These are phyloP conservation scores for Clonostachys rosea DNA, from an alignment of 2,329 filamentous ascomycete genomes.

Conservation along the genomic window DNA sequence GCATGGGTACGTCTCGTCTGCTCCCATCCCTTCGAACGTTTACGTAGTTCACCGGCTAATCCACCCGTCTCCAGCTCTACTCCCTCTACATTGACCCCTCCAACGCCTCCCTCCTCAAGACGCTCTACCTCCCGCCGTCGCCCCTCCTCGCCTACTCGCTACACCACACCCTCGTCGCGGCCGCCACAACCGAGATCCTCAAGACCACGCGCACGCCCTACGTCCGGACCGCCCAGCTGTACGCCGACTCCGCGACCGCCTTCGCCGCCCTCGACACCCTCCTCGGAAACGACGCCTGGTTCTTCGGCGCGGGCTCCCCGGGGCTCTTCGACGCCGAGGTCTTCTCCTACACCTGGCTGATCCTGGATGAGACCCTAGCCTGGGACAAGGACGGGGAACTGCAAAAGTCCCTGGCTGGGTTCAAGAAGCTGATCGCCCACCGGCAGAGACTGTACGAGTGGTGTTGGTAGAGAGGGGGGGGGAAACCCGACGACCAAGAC, in stretches of 20 bases:
- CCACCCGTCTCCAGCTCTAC: conserved; percentile 52
- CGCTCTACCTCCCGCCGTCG: conserved; percentile 68
- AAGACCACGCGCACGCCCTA: conserved; percentile 45
- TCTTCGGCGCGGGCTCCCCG: conserved; percentile 47
- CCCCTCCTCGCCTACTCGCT: conserved; percentile 60
- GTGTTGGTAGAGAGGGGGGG: conserved; percentile 14
- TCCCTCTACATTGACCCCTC: conserved; percentile 69
- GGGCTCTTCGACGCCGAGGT: conserved; percentile 82
- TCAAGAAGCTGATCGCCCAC: conserved; percentile 55
- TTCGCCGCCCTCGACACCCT: conserved; percentile 39
- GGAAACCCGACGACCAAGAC: too few relatives aligned
- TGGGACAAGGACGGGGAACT: conserved; percentile 61
- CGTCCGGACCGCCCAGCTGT: conserved; percentile 28
- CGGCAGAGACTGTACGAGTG: conserved; percentile 23
- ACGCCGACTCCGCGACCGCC: conserved; percentile 36
- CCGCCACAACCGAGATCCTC: conserved; percentile 71
- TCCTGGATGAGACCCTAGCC: conserved; percentile 59
- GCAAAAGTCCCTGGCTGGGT: conserved; percentile 46
- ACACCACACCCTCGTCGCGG: conserved; percentile 61
- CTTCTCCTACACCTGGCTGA: conserved; percentile 83
- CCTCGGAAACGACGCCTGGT: conserved; percentile 37
- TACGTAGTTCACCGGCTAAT: not conserved
- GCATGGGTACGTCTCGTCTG: conserved; percentile 63
- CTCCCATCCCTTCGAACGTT: not conserved
- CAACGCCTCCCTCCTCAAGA: conserved; percentile 65